Evolutionary conservation across 441 rosid species (phyloP).

Genomic region (Adansonia gregorii): DNA sequence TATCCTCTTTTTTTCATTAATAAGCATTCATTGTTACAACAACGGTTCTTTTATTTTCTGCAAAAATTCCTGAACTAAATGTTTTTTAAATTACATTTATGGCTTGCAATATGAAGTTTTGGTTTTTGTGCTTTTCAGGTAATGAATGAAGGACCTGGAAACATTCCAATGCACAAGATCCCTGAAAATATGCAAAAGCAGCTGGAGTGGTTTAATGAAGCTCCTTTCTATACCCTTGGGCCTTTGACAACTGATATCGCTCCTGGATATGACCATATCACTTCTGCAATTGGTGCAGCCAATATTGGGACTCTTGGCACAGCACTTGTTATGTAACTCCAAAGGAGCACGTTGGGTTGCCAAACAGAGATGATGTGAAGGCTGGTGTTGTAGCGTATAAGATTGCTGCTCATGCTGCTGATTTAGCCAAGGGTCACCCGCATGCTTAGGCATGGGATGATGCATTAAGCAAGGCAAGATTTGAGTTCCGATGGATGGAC

Average conservation of each 20-base stretch:
- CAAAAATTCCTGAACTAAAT: neutral
- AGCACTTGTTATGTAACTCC: constrained; percentile 98
- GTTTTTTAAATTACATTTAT: neutral
- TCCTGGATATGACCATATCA: constrained; percentile 96
- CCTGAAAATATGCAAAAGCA: constrained; percentile 99
- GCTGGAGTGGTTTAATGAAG: constrained; percentile 98
- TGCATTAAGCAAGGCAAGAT: constrained; percentile 92
- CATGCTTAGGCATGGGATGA: constrained; percentile 97
- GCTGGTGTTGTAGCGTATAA: constrained; percentile 95
- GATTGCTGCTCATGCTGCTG: constrained; percentile 97
- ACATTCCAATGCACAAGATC: constrained; percentile 94
- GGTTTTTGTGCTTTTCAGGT: constrained; percentile 46
- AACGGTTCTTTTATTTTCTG: neutral
- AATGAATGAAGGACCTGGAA: constrained; percentile 99
- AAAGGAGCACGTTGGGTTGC: constrained; percentile 95
- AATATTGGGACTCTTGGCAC: constrained; percentile 98
- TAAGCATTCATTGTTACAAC: too few species aligned
- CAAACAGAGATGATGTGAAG: constrained; percentile 96
- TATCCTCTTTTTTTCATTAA: neutral
- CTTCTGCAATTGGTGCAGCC: constrained; percentile 99
- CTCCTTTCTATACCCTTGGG: constrained; percentile 97
- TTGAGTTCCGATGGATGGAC: constrained; percentile 98
- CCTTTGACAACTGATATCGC: constrained; percentile 96
- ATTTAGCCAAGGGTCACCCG: constrained; percentile 93
- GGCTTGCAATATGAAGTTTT: neutral